Conservation (phyloP, 805 yeast genomes). For the Barnettozyma pratensis region DNA sequence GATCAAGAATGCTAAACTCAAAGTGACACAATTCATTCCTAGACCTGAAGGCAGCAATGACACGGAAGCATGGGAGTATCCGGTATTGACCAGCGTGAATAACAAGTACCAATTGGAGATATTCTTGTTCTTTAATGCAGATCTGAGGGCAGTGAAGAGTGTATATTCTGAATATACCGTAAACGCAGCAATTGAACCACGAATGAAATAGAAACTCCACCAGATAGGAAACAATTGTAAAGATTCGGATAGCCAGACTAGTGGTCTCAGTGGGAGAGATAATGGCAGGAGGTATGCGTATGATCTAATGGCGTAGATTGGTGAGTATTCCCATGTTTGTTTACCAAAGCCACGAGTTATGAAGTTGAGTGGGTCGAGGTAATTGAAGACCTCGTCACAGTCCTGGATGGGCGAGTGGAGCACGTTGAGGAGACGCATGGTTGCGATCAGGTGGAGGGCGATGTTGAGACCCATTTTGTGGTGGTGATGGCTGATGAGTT, state of each 20-base stretch:
- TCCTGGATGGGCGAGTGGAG: conserved; percentile 71
- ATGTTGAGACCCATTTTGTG: not conserved
- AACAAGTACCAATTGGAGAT: conserved; percentile 55
- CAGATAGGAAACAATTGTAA: conserved; percentile 17
- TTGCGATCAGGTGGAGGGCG: conserved; percentile 1
- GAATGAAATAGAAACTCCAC: conserved; percentile 45
- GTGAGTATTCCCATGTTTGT: conserved; percentile 96
- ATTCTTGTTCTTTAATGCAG: conserved; percentile 11
- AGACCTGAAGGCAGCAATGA: conserved; percentile 81
- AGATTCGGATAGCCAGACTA: conserved; percentile 12
- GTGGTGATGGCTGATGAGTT: not conserved
- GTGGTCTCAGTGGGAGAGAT: conserved; percentile 21
- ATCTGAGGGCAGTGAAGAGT: conserved; percentile 30
- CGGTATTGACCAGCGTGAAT: conserved; percentile 63
- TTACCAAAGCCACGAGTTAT: conserved; percentile 79
- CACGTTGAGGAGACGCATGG: conserved; percentile 34
- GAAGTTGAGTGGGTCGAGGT: conserved; percentile 90
- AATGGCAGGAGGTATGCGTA: conserved; percentile 66
- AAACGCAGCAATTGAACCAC: conserved; percentile 38
- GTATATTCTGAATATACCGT: conserved; percentile 53
- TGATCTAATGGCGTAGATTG: conserved; percentile 80
- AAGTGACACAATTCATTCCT: conserved; percentile 51
- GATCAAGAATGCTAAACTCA: conserved; percentile 38
- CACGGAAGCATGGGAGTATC: conserved; percentile 84
- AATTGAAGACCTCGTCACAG: conserved; percentile 89